Evolutionary conservation across 2,329 filamentous ascomycete species (phyloP), one percentile per base, ranked within the genome.

Genomic region (Daldinia sp.): DNA sequence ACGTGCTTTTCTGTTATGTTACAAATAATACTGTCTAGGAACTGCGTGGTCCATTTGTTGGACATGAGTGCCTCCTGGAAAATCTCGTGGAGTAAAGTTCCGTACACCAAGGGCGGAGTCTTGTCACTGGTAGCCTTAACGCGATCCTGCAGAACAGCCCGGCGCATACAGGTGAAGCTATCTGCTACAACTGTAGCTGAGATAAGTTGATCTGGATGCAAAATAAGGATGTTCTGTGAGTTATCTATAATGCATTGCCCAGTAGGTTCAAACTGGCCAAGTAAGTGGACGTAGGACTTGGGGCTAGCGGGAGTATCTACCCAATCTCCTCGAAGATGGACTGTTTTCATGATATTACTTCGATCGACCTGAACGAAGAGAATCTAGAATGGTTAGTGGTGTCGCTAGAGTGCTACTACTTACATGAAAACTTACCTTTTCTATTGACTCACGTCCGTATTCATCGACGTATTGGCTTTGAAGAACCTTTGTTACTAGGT

Each of bases 131-230:
- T 95, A 7, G 93, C 93, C 80, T 98, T 98, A 74, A 99, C 91
- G 35, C 96, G 91, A 78, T 99, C 95, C 79, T 98, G 94, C 28
- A 99, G 87, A 1, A 98, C 95, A 33, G 96, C 94, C 71, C 95
- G 91, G 18, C 96, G 91, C 78, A 92, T 90, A 77, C 96, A 99
- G 26, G 90, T 91, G 78, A 98, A 97, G 0, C 96, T 97, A 79
- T 99, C 96, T n/a, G 94, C 94, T 48, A 99, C 92, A 4, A 97
- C 93, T 0, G 96, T 98, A 2, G 96, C 92, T 2, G 96, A 98
- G 60, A 99, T 92, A 37, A 99, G 87, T 80, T 98, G 94, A 76
- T 99, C 96, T 0, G 96, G 96, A 76, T 99, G 94, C 13, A 99
- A 82, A 64, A 99, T 94, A 57, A 99, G 83, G 79, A 98, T 92